Conservation (phyloP, 2,329 filamentous ascomycete species). For the Penicillium capsulatum region DNA sequence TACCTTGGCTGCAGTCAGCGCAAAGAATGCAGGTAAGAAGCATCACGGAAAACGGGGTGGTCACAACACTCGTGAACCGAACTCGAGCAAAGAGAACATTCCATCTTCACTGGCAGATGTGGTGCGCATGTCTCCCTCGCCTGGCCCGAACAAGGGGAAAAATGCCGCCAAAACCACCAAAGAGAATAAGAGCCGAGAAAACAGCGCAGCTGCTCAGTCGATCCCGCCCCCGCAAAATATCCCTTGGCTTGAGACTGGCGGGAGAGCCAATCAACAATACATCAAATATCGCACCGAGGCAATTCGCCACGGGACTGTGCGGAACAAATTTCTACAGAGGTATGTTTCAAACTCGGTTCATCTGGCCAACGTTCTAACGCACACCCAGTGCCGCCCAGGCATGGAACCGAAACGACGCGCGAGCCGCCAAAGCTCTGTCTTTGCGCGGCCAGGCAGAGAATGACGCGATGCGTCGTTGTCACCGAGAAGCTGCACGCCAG, state of each 20-base stretch:
- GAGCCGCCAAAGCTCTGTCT: slow-evolving; percentile 90
- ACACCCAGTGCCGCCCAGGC: slow-evolving; percentile 78
- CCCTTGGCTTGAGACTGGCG: slow-evolving; percentile 92
- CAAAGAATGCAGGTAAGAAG: slow-evolving; percentile 73
- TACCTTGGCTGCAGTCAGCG: slow-evolving; percentile 69
- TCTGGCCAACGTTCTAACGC: slow-evolving; percentile 1
- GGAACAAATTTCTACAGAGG: slow-evolving; percentile 97
- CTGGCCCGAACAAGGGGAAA: slow-evolving; percentile 55
- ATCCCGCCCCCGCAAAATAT: slow-evolving; percentile 88
- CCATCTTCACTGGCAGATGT: slow-evolving; percentile 86
- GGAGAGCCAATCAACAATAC: slow-evolving; percentile 86
- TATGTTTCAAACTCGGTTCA: slow-evolving; percentile 39
- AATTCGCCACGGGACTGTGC: slow-evolving; percentile 91
- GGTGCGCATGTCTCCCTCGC: slow-evolving; percentile 89
- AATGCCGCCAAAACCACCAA: slow-evolving; percentile 56
- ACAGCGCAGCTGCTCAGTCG: slow-evolving; percentile 73
- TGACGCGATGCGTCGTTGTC: slow-evolving; percentile 92
- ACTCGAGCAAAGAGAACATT: slow-evolving; percentile 62
- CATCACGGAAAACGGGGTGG: slow-evolving; percentile 88
- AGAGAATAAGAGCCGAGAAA: slow-evolving; percentile 65
- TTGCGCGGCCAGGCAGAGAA: slow-evolving; percentile 95
- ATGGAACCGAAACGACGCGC: slow-evolving; percentile 96
- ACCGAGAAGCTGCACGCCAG: slow-evolving; percentile 85
- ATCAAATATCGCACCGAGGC: slow-evolving; percentile 92
- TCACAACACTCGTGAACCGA: slow-evolving; percentile 55